These are phyloP conservation scores for Solanum arcanum DNA, from an alignment of 257 asterid species.

Conservation along the genomic window DNA sequence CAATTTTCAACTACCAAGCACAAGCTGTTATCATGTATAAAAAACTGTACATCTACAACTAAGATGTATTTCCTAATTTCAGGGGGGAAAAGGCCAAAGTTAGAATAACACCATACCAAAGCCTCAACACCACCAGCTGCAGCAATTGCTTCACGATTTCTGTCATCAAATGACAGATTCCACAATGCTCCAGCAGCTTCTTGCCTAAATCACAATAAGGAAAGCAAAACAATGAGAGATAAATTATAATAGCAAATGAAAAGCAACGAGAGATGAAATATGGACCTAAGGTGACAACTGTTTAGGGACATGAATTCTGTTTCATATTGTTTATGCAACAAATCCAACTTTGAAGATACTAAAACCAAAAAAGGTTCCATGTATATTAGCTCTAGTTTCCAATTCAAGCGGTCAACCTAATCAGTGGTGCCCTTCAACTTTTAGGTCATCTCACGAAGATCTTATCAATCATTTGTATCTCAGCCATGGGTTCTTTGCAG, in stretches of 20 bases:
- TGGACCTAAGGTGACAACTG: not conserved
- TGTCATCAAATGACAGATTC: slow-evolving; percentile 84
- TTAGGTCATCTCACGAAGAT: not conserved
- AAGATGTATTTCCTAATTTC: not conserved
- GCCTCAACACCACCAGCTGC: slow-evolving; percentile 87
- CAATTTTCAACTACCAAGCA: not conserved
- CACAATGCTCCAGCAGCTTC: slow-evolving; percentile 96
- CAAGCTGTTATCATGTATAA: not conserved
- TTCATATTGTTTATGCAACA: not conserved
- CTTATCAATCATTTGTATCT: not conserved
- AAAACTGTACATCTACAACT: not conserved
- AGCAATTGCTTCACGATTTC: slow-evolving; percentile 87
- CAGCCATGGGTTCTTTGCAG: not conserved
- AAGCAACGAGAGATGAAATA: not conserved
- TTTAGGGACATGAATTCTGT: not conserved
- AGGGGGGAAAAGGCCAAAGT: not conserved
- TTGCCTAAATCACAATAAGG: slow-evolving; percentile 41
- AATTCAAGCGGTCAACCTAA: not conserved
- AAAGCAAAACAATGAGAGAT: not conserved
- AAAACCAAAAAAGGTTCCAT: not conserved
- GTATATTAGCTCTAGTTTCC: not conserved
- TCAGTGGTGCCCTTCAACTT: not conserved
- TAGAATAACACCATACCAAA: slow-evolving; percentile 40
- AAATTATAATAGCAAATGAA: not conserved
- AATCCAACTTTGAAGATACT: not conserved